phyloP scores from a whole-genome alignment of 805 yeast species.

The Zygosaccharomyces rouxii region DNA sequence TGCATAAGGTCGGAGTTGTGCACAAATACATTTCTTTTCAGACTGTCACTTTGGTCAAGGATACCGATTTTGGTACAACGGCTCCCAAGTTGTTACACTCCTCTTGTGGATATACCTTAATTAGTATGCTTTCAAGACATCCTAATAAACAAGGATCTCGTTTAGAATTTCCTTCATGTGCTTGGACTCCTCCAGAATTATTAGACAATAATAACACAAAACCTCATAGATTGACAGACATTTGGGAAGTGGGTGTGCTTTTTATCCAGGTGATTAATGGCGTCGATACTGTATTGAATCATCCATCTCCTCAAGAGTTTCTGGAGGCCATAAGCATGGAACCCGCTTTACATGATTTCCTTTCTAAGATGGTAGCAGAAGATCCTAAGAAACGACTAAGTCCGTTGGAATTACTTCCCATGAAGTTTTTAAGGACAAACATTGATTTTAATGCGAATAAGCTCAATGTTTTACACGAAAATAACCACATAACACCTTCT shows the following conservation, averaged over 20 bases:
- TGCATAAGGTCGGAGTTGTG: slow-evolving; percentile 79
- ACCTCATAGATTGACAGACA: slow-evolving; percentile 78
- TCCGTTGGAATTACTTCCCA: slow-evolving; percentile 80
- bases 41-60: slow-evolving; percentile 51
- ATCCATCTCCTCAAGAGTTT: slow-evolving; percentile 60
- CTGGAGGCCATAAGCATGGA: slow-evolving; percentile 46
- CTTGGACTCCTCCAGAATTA: slow-evolving; percentile 83
- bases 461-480: slow-evolving; percentile 22
- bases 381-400: slow-evolving; percentile 70
- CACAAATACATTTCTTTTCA: slow-evolving; percentile 67
- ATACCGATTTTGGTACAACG: slow-evolving; percentile 50
- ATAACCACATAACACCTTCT: slow-evolving; percentile 4
- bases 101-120: slow-evolving; percentile 50
- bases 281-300: slow-evolving; percentile 48
- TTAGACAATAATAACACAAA: slow-evolving; percentile 36
- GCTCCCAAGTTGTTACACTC: slow-evolving; percentile 57
- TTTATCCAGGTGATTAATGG: slow-evolving; percentile 67
- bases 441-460: slow-evolving; percentile 39
- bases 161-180: slow-evolving; percentile 20
- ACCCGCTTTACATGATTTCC: slow-evolving; percentile 59
- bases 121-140: slow-evolving; percentile 38
- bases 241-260: slow-evolving; percentile 87
- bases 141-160: slow-evolving; percentile 34
- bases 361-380: slow-evolving; percentile 58
- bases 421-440: slow-evolving; percentile 74